Evolutionary conservation across 352 stramenopile genomes (phyloP), one percentile per base, ranked within the genome.

Genomic region (Thalassiosira livingstoniorum): DNA sequence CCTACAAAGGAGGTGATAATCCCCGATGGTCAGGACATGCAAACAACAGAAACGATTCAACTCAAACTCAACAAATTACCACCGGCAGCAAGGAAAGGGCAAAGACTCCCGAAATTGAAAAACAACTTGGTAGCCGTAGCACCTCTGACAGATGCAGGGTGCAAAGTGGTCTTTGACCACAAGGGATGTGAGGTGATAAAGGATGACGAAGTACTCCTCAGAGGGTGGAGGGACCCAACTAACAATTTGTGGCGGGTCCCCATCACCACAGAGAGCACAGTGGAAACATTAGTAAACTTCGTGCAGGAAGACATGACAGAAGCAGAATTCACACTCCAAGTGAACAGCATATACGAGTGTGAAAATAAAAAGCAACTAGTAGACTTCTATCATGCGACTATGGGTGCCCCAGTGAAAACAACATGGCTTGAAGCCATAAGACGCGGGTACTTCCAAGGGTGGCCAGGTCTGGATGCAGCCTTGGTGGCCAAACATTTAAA

Each of bases 121-220:
- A 69, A 74, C 43, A 63, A 74, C 37, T 32, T 74, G 7, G 13
- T 74, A 1, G n/a, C 53, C 31, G 45, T 63, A 21, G 11, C 13
- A 31, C 13, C 21, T 35, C 34, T 74, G 1, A 43, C 18, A 25
- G 32, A 74, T 47, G 65, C 65, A 3, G 43, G 47, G 0, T 74
- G 65, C 31, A 31, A n/a, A 64, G 65, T 74, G 18, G 34, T 64
- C 47, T 74, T 74, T 23, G 31, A 61, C 29, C n/a, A 47, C 10
- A 10, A 61, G 1, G 65, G 65, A 0, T n/a, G 21, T 29, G 31
- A 63, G 42, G 37, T 58, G 2, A 39, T 4, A 2, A 39, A 45
- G 29, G n/a, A 65, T 27, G 61, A 37, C n/a, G 61, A 74, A 32
- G 63, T 34, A 10, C 47, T 62, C 29, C 31, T 37, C 15, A 5